Evolutionary conservation across 2,329 filamentous ascomycete genomes (phyloP).

Genomic region (Colletotrichum sp.): DNA sequence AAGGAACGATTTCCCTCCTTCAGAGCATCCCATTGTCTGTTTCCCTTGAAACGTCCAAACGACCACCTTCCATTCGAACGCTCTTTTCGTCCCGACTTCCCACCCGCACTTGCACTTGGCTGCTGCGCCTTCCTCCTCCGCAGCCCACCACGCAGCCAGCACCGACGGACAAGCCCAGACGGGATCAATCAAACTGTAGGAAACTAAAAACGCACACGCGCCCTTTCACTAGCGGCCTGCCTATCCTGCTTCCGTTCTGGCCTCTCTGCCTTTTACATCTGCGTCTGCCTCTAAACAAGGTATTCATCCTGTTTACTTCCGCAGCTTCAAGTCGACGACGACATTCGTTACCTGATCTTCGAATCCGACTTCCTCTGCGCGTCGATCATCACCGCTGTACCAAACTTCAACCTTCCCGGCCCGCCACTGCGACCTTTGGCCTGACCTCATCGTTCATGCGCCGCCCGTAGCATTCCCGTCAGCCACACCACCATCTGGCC

Average conservation of each 20-base stretch:
- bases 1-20: neutral
- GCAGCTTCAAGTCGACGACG: slow-evolving; percentile 1
- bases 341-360: slow-evolving; percentile 1
- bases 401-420: neutral
- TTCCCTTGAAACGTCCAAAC: neutral
- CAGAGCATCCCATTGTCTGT: neutral
- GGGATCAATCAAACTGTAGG: neutral
- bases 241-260: neutral
- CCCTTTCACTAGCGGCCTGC: slow-evolving; percentile 6
- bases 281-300: slow-evolving; percentile 4
- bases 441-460: slow-evolving; percentile 26
- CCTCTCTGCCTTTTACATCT: neutral
- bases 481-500: slow-evolving; percentile 12
- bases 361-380: neutral
- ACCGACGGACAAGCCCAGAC: neutral
- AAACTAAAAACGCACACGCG: slow-evolving; percentile 9
- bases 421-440: neutral
- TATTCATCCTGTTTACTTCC: neutral
- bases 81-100: slow-evolving; percentile 12
- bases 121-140: slow-evolving; percentile 13
- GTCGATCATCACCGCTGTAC: neutral
- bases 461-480: slow-evolving; percentile 12
- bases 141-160: neutral
- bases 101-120: neutral
- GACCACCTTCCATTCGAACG: neutral